These are phyloP conservation scores for Penicillium simplicissimum DNA, from an alignment of 495 filamentous ascomycete species.

Conservation along the genomic window DNA sequence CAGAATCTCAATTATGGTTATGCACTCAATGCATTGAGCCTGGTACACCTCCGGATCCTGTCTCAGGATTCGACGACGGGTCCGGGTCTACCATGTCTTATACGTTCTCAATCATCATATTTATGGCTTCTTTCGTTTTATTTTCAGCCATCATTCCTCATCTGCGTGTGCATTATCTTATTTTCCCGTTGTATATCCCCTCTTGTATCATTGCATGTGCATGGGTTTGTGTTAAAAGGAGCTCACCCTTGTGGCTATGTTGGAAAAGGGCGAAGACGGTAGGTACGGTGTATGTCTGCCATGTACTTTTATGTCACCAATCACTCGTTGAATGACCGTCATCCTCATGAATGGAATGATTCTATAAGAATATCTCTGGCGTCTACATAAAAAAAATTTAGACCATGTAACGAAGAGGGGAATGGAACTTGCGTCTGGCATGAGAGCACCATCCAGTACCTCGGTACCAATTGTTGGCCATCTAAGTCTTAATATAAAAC, in stretches of 20 bases:
- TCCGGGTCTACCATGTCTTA: background rate
- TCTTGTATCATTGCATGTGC: conserved; percentile 22
- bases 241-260: background rate
- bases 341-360: conserved; percentile 20
- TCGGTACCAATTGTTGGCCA: too few relatives aligned
- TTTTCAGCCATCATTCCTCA: conserved; percentile 2
- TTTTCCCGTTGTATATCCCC: conserved; percentile 21
- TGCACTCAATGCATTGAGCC: conserved; percentile 10
- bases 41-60: conserved; percentile 4
- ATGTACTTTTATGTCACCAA: conserved; percentile 16
- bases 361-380: conserved; percentile 10
- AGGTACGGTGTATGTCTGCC: conserved; percentile 3
- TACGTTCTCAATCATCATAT: background rate
- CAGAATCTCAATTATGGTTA: background rate
- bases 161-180: background rate
- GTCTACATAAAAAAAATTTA: background rate
- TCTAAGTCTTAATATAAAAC: too few relatives aligned
- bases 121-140: conserved; percentile 16
- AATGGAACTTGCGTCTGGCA: too few relatives aligned
- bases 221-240: conserved; percentile 16
- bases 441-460: too few relatives aligned
- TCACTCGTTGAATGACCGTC: background rate
- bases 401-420: too few relatives aligned
- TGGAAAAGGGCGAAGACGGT: background rate
- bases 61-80: conserved; percentile 8